Base-by-base conservation (phyloP, 306 rosid species). In the Vigna radiata region DNA sequence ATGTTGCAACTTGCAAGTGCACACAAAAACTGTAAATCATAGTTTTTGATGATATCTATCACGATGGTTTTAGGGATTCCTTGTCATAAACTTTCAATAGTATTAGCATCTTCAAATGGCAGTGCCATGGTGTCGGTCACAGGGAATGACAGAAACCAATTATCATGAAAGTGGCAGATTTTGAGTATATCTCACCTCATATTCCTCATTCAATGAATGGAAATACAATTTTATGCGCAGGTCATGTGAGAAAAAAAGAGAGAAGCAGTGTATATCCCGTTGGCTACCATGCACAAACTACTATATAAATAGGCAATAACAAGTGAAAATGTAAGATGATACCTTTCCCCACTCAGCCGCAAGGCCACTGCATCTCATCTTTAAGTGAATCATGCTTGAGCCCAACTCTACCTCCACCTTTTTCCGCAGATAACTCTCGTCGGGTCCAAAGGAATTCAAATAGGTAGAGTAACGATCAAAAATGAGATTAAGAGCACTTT, bases 291-390 rank as follows among this genome's bases (percentile, higher is more conserved):
- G 63, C 48, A 70, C 47, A 29, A 16, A 76, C 25, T 52, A 63
- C 25, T 37, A 3, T 49, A 77, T 60, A n/a, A 54, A 77, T 21
- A 19, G 1, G 46, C 21, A 64, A 63, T 23, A 68, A 72, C 18
- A 63, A 69, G 72, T 48, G 31, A 60, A 77, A 75, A 16, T 55
- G 76, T 55, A 72, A 3, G 44, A 78, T 5, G 37, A 76, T 88
- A 95, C 99, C 97, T 92, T 90, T 81, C 97, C 97, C 99, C 99
- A 95, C 81, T 88, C 94, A 33, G 97, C 73, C 46, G 85, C 92
- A 23, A 95, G 82, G 76, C 94, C 91, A 71, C 96, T 71, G 87
- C 93, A 92, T 83, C 99, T 88, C 96, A 95, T 90, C 85, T 95
- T 95, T 77, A 95, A 84, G 85, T 90, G 86, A 76, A 95, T 90